phyloP scores from a whole-genome alignment of 2,329 filamentous ascomycete species.

The Claviceps lovelessii region DNA sequence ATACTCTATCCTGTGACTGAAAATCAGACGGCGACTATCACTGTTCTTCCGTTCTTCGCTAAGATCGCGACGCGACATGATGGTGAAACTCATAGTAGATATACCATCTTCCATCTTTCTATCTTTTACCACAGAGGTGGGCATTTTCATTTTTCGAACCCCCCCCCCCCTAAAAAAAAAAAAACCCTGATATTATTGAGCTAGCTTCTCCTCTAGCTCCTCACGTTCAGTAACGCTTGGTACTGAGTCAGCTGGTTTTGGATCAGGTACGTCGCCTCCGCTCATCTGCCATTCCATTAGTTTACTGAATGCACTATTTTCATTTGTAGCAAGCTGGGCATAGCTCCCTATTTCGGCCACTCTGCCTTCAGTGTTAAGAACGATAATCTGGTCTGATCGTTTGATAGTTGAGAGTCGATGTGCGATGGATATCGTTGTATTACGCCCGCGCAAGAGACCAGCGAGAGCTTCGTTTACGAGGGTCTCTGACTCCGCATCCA shows the following conservation, averaged over 20 bases:
- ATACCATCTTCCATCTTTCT: background rate
- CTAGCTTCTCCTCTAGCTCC: constrained; percentile 32
- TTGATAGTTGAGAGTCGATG: constrained; percentile 95
- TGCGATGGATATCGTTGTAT: constrained; percentile 95
- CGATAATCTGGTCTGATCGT: constrained; percentile 85
- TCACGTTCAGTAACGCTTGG: constrained; percentile 36
- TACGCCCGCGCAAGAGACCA: constrained; percentile 67
- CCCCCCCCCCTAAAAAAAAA: background rate
- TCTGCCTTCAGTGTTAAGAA: constrained; percentile 69
- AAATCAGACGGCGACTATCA: background rate
- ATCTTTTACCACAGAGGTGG: background rate
- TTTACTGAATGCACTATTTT: constrained; percentile 75
- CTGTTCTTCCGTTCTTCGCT: background rate
- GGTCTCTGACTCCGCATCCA: constrained; percentile 94
- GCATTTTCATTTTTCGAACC: background rate
- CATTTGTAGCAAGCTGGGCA: constrained; percentile 54
- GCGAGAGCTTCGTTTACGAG: constrained; percentile 84
- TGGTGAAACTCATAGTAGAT: background rate
- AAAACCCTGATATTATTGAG: constrained; percentile 13
- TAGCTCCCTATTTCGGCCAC: constrained; percentile 89
- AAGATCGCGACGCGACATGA: background rate
- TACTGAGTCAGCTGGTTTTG: constrained; percentile 18
- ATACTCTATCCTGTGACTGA: background rate
- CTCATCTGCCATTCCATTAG: constrained; percentile 99
- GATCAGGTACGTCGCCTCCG: constrained; percentile 51